A percentile compares a stretch with the other conserved stretches of the same genome.
phyloP scores from a whole-genome alignment of 768 basidiomycete species.

The Russula foetens region DNA sequence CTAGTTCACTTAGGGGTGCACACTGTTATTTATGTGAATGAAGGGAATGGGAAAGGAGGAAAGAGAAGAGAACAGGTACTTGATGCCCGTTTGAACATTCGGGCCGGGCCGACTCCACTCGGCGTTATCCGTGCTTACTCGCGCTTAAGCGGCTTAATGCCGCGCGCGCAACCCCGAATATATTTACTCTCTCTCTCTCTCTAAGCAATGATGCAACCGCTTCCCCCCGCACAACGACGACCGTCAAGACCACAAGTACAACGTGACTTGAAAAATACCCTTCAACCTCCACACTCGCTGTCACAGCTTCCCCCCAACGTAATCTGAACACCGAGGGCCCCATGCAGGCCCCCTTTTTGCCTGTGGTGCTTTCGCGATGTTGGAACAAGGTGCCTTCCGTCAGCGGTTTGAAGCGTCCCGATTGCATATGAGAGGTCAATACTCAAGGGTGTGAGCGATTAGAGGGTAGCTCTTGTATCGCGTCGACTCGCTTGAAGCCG shows the following conservation, averaged over 20 bases:
- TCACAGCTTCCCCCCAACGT: conserved; percentile 33
- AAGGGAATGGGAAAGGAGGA: no score
- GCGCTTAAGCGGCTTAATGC: not conserved
- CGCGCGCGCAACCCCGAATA: no score
- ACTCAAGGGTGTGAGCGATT: conserved; percentile 11
- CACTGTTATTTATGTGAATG: no score
- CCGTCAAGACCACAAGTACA: not conserved
- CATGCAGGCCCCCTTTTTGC: conserved; percentile 45
- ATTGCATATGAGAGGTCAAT: conserved; percentile 2
- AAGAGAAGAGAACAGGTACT: no score
- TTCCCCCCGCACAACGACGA: not conserved
- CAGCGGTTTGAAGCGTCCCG: conserved; percentile 14
- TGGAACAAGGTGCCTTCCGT: conserved; percentile 28
- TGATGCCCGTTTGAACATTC: no score
- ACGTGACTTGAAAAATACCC: not conserved
- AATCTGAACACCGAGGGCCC: conserved; percentile 36
- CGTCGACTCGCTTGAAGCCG: no score
- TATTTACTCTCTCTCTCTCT: not conserved
- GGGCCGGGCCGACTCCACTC: no score
- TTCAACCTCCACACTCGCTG: conserved; percentile 21
- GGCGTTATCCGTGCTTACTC: not conserved
- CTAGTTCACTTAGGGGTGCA: no score
- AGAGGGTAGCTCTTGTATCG: not conserved
- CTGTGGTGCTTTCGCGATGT: conserved; percentile 29
- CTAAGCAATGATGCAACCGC: no score